These are phyloP conservation scores for Hyphodiscus hymeniophilus DNA, from an alignment of 495 filamentous ascomycete species.

Conservation along the genomic window DNA sequence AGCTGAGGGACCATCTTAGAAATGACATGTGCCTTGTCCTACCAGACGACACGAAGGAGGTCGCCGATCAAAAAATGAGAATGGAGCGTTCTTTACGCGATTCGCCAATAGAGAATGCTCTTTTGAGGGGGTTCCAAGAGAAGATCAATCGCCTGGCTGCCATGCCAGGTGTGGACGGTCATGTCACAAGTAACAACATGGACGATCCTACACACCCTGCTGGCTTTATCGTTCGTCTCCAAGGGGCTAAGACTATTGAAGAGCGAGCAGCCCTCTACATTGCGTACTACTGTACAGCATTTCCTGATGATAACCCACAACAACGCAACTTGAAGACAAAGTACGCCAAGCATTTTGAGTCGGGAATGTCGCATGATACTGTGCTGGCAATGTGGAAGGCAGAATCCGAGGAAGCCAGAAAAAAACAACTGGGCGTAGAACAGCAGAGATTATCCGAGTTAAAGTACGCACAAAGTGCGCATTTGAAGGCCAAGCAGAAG, in stretches of 20 bases:
- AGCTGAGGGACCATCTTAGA: slow-evolving; percentile 19
- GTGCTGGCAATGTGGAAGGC: slow-evolving; percentile 13
- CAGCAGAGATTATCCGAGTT: slow-evolving; percentile 7
- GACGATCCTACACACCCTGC: slow-evolving; percentile 2
- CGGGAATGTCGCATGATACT: slow-evolving; percentile 11
- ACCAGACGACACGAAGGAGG: slow-evolving; percentile 3
- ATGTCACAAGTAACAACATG: not conserved
- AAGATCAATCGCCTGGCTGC: not conserved
- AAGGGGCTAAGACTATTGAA: slow-evolving; percentile 10
- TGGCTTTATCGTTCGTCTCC: not conserved
- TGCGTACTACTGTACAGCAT: slow-evolving; percentile 15
- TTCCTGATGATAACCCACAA: slow-evolving; percentile 4
- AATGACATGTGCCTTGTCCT: slow-evolving; percentile 15
- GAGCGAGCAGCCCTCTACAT: slow-evolving; percentile 16
- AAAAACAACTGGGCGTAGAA: slow-evolving; percentile 2
- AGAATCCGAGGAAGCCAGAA: slow-evolving; percentile 9
- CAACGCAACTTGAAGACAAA: slow-evolving; percentile 18
- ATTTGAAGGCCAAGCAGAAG: slow-evolving; percentile 17
- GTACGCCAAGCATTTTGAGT: slow-evolving; percentile 18
- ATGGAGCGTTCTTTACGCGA: too few relatives aligned
- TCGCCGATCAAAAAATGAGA: slow-evolving; percentile 1
- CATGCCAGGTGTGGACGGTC: not conserved
- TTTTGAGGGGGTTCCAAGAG: too few relatives aligned
- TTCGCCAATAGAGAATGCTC: too few relatives aligned
- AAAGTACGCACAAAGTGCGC: slow-evolving; percentile 17